Base-by-base conservation (phyloP, 306 rosid species). In the Dryas alaskensis region DNA sequence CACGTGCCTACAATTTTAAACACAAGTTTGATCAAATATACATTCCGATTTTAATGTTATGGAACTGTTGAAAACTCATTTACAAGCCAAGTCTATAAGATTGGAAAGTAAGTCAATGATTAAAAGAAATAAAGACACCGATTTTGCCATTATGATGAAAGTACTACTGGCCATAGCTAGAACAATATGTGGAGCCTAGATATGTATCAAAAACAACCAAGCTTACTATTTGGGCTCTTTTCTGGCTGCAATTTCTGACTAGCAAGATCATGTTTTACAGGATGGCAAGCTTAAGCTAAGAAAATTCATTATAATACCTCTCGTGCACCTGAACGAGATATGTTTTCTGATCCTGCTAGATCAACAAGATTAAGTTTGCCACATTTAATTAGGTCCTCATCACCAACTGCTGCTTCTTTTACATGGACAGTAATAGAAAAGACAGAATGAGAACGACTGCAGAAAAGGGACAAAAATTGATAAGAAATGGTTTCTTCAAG, bases 361-460 rank as follows among this genome's bases (percentile, higher is more conserved):
- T 94, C 99, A 76, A 94, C 99, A 62, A 94, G 99, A 84, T 94
- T 94, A 73, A 94, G 97, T 81, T 94, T 94, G 73, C 99, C 99
- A 80, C 99, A 94, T 74, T 94, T 94, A 39, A 94, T 92, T 73
- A 94, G 76, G 77, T 94, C 99, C 84, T 92, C 96, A 65, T 89
- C 99, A 45, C 91, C 96, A 72, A 88, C 82, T 39, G 86, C 78
- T 46, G 96, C 83, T 87, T 94, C 99, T 82, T 94, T 94, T 60
- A 94, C 86, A 79, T 84, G 83, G 74, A 92, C 84, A 47, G 97
- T 89, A 27, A 94, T 94, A 37, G 99, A 89, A 78, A 94, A 94
- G 65, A 94, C 83, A 8, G 99, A 94, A 87, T 94, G 99, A 13
- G 99, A 94, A 64, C 99, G 97, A 73, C 99, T 94, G 93, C 90